Conservation (phyloP, 1,284 basidiomycete species). For the Tilletiopsis washingtonensis region DNA sequence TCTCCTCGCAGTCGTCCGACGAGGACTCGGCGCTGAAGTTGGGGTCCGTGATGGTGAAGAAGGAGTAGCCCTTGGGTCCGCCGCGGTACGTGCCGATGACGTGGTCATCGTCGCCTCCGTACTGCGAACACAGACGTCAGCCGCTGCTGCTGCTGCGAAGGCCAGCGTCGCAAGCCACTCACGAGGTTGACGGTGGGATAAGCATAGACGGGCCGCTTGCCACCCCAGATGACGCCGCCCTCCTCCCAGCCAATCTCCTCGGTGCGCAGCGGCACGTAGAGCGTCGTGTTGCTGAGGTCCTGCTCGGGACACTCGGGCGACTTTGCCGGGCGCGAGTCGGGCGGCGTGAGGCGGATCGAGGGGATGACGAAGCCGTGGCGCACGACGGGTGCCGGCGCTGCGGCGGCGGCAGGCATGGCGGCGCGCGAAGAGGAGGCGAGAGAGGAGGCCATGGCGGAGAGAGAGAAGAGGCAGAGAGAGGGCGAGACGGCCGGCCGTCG, state of each 20-base stretch:
- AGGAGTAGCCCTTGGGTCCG: slow-evolving; percentile 12
- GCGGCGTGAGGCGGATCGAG: slow-evolving; percentile 26
- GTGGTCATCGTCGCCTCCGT: slow-evolving; percentile 14
- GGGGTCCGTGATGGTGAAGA: slow-evolving; percentile 4
- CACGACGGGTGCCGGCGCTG: not conserved
- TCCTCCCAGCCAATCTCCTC: slow-evolving; percentile 40
- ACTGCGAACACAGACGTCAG: not conserved
- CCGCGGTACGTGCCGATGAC: slow-evolving; percentile 11
- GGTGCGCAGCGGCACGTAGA: slow-evolving; percentile 37
- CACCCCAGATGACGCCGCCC: slow-evolving; percentile 36
- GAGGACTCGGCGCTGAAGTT: not conserved
- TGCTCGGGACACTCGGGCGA: slow-evolving; percentile 23
- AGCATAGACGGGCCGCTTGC: slow-evolving; percentile 17
- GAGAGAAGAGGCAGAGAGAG: too few relatives aligned
- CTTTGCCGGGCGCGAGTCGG: slow-evolving; percentile 12
- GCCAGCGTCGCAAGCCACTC: too few relatives aligned
- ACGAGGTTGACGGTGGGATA: slow-evolving; percentile 17
- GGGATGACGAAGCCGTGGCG: slow-evolving; percentile 17
- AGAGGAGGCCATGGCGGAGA: too few relatives aligned
- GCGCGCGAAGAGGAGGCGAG: too few relatives aligned
- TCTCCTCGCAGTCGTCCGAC: not conserved
- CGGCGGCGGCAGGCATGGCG: too few relatives aligned
- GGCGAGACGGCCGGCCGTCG: too few relatives aligned
- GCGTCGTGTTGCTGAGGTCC: slow-evolving; percentile 20
- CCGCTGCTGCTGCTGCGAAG: not conserved